Evolutionary conservation across 352 stramenopile species (phyloP).

Genomic region (Phytophthora constricta): DNA sequence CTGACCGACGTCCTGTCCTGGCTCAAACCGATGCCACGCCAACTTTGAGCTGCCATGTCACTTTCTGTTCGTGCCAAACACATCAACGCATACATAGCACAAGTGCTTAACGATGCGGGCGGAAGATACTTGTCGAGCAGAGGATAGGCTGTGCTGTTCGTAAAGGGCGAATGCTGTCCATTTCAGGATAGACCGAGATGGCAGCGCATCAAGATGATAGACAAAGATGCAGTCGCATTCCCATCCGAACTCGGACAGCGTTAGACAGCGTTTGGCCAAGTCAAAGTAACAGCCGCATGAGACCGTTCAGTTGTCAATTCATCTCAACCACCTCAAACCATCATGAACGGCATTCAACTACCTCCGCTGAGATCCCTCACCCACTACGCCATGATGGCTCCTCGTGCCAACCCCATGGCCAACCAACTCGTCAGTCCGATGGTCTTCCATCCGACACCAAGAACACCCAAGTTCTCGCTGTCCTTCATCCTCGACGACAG

Average conservation of each 20-base stretch:
- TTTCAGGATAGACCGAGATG: constrained; percentile 4
- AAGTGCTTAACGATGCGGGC: neutral
- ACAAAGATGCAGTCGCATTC: constrained; percentile 1
- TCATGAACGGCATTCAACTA: neutral
- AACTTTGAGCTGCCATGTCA: neutral
- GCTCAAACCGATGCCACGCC: too few relatives aligned
- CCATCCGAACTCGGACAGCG: neutral
- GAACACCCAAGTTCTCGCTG: constrained; percentile 28
- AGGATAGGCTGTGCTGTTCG: constrained; percentile 5
- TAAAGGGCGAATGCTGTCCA: constrained; percentile 5
- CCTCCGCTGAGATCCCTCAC: neutral
- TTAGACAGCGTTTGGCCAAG: neutral
- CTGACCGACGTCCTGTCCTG: neutral
- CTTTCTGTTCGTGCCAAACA: constrained; percentile 1
- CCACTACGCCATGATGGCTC: neutral
- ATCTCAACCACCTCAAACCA: neutral
- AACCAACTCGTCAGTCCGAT: neutral
- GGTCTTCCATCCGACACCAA: neutral
- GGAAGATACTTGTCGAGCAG: neutral
- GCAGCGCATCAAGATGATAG: neutral
- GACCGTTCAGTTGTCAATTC: neutral
- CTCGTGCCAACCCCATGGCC: neutral
- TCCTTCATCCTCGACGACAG: constrained; percentile 37
- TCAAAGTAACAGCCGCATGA: neutral
- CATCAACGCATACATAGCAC: neutral